Conservation (phyloP, 2,329 filamentous ascomycete species). For the Raffaelea arxii region DNA sequence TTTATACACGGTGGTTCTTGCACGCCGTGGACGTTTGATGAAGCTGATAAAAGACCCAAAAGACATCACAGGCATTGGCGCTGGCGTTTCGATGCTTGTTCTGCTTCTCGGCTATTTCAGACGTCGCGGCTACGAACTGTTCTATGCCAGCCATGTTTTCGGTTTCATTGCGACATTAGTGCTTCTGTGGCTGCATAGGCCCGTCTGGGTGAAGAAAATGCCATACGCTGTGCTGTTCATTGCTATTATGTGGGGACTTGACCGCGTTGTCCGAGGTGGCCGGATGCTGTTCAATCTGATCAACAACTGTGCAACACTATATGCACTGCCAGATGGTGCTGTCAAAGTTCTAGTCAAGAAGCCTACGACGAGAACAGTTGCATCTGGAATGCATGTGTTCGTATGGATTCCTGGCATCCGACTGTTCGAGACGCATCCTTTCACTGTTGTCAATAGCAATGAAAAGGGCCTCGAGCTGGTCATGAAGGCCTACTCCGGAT, state of each 20-base stretch:
- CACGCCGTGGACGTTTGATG: conserved; percentile 10
- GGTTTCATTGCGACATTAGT: conserved; percentile 31
- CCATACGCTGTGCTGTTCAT: conserved; percentile 28
- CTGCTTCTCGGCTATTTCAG: conserved; percentile 21
- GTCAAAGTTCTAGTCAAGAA: conserved; percentile 36
- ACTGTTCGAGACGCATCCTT: conserved; percentile 45
- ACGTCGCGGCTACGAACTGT: conserved; percentile 34
- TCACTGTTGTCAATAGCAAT: conserved; percentile 41
- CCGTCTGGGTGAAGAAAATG: conserved; percentile 25
- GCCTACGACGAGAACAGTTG: conserved; percentile 23
- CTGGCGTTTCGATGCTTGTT: conserved; percentile 26
- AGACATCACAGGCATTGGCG: conserved; percentile 25
- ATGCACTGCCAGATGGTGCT: conserved; percentile 32
- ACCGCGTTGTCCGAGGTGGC: conserved; percentile 30
- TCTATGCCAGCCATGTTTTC: conserved; percentile 33
- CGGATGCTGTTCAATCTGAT: conserved; percentile 26
- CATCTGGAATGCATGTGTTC: conserved; percentile 47
- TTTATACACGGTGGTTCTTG: conserved; percentile 23
- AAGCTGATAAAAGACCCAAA: conserved; percentile 16
- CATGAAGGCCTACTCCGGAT: conserved; percentile 41
- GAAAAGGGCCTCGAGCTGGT: conserved; percentile 39
- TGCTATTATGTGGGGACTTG: conserved; percentile 30
- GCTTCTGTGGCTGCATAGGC: conserved; percentile 33
- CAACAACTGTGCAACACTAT: conserved; percentile 30
- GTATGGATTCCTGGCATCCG: conserved; percentile 48